Base-by-base conservation (phyloP, 78 protist genomes). In the Pigoraptor vietnamica region DNA sequence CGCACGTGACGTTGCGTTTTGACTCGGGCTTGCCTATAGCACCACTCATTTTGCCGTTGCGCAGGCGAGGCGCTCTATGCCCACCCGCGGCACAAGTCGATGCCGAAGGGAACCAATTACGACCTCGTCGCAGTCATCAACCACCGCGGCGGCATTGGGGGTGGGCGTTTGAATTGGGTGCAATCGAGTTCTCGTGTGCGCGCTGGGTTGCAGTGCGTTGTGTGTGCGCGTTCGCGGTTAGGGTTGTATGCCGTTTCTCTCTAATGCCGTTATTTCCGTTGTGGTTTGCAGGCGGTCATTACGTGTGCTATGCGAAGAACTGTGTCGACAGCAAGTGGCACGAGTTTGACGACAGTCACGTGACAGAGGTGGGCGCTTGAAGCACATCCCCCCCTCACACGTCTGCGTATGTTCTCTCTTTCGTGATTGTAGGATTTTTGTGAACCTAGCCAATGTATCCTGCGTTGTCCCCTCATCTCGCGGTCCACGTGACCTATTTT, bases 281-380 rank as follows among this genome's bases (percentile, higher is more conserved):
- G n/a, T n/a, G n/a, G n/a, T n/a, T n/a, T n/a, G 14, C 90, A 55
- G 91, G 91, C 21, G 97, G 97, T 1, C 97, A 96, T 87, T 96
- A 96, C 89, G 93, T 94, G 1, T 94, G 95, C 14, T 89, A 89
- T 83, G 89, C 93, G 25, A 36, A 36, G 55, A 48, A 92, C 86
- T 1, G 23, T 23, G 35, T 24, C 39, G 23, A 88, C 32, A 93
- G 84, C n/a, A 23, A 29, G 33, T 95, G 96, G 96, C 21, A 84
- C 86, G 39, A 82, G 55, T 95, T 89, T 25, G 94, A 95, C 87
- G 96, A 95, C 91, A 0, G 56, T 25, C 24, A 2, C 14, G 90
- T 56, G 37, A 36, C 14, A 34, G 37, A 19, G 32, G 29, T 14
- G 67, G 14, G 67, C 14, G 67, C 14, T 48, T 21, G 6, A 48